Evolutionary conservation across 371 early-diverging fungal genomes (phyloP), one percentile per base, ranked within the genome.

Genomic region (Mucor sp.): DNA sequence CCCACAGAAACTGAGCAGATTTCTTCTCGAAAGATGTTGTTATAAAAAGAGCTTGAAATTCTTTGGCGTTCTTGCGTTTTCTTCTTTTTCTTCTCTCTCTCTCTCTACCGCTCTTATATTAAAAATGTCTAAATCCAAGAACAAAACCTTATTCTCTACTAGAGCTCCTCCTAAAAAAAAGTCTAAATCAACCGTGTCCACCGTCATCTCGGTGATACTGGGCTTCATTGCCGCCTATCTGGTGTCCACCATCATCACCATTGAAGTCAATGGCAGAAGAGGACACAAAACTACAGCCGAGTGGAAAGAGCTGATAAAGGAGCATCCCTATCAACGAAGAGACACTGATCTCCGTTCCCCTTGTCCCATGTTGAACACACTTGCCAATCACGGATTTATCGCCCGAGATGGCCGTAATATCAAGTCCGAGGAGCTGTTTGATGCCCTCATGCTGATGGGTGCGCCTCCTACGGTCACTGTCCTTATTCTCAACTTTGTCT

Each of bases 381-480:
- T 81, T 11, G 81, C 79, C 21, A 81, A 81, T 48, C 81, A 81
- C 23, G 79, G 81, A 19, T 67, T 76, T 60, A 63, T 77, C 48
- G 48, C 75, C 14, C 69, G 76, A 59, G 70, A 66, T 60, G 78
- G 78, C 21, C 76, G 74, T 15, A 62, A 75, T 27, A 60, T 80
- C 14, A 71, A 74, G n/a, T 63, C 67, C 12, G 47, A 72, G 17
- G 69, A 74, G 7, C 19, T 80, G n/a, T 68, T 70, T 43, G 53
- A 75, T 4, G 74, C 70, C 0, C 43, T 70, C 25, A 58, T 66
- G 43, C 58, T 55, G 7, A 28, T 71, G 41, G 66, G 70, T 4
- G 23, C 74, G n/a, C 58, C 65, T 25, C 72, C 72, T 30, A 19
- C 60, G 8, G 35, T 68, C 1, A 55, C 70, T 17, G 65, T 48